Conservation (phyloP, 1,284 basidiomycete species). For the Malassezia vespertilionis region DNA sequence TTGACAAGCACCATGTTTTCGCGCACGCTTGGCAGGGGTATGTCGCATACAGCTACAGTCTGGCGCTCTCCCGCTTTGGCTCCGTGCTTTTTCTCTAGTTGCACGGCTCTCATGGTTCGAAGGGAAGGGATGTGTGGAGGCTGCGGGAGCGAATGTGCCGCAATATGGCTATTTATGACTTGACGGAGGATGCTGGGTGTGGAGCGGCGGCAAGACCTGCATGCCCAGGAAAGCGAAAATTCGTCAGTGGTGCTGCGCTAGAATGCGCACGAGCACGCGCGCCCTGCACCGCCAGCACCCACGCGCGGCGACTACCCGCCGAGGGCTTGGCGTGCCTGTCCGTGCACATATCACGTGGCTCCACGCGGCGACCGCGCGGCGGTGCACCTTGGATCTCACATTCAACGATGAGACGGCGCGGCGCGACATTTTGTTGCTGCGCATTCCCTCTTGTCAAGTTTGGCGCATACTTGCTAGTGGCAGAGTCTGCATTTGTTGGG, state of each 20-base stretch:
- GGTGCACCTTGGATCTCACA: conserved; percentile 2
- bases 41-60: conserved; percentile 21
- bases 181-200: too few relatives aligned
- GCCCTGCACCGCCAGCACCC: too few relatives aligned
- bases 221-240: too few relatives aligned
- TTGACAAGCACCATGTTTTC: conserved; percentile 26
- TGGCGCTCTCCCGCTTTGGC: conserved; percentile 28
- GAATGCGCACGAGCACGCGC: too few relatives aligned
- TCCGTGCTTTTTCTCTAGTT: conserved; percentile 26
- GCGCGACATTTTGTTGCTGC: conserved; percentile 42
- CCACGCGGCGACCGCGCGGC: conserved; percentile 2
- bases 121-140: not conserved
- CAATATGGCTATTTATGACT: too few relatives aligned
- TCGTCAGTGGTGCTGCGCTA: too few relatives aligned
- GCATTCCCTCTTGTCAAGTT: conserved; percentile 40
- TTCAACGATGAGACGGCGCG: conserved; percentile 15
- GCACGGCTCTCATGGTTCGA: conserved; percentile 26
- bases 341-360: conserved; percentile 9
- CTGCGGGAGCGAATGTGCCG: too few relatives aligned
- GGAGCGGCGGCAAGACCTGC: too few relatives aligned
- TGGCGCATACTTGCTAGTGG: conserved; percentile 37
- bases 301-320: too few relatives aligned
- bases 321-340: too few relatives aligned
- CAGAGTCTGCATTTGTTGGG: conserved; percentile 34
- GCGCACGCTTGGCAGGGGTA: conserved; percentile 20